A percentile compares a stretch with the other conserved stretches of the same genome.
phyloP scores from a whole-genome alignment of 2,329 filamentous ascomycete species.

The Lasiodiplodia theobromae region DNA sequence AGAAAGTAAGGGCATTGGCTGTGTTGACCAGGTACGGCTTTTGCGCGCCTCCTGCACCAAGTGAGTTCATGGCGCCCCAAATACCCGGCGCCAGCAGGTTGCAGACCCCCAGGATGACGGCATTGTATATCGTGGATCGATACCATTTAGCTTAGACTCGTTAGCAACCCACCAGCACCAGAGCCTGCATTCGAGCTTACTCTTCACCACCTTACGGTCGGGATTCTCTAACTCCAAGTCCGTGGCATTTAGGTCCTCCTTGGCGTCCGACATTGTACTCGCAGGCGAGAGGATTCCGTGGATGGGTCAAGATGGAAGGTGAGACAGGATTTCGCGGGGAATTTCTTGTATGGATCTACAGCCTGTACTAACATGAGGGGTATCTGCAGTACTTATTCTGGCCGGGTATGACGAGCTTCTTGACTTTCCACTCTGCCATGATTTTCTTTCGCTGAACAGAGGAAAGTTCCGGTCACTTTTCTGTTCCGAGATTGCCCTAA shows the following conservation, averaged over 20 bases:
- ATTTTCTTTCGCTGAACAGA: slow-evolving; percentile 1
- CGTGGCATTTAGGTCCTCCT: slow-evolving; percentile 11
- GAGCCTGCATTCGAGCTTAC: neutral
- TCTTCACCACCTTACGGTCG: slow-evolving; percentile 23
- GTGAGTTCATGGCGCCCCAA: slow-evolving; percentile 74
- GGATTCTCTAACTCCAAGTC: slow-evolving; percentile 21
- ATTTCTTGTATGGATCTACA: slow-evolving; percentile 8
- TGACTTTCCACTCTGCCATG: neutral
- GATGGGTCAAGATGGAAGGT: slow-evolving; percentile 2
- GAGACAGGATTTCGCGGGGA: neutral
- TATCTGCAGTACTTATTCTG: slow-evolving; percentile 7
- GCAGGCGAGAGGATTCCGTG: neutral
- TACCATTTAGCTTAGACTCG: slow-evolving; percentile 67
- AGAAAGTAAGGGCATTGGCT: slow-evolving; percentile 75
- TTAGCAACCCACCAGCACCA: neutral
- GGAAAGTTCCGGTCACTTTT: slow-evolving; percentile 11
- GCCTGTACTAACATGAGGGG: neutral
- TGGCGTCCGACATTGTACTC: slow-evolving; percentile 16
- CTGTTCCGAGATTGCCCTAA: neutral
- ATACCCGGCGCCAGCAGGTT: slow-evolving; percentile 75
- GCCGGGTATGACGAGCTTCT: slow-evolving; percentile 19
- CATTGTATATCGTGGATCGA: slow-evolving; percentile 75
- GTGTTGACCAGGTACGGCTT: slow-evolving; percentile 72
- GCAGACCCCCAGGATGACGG: slow-evolving; percentile 73
- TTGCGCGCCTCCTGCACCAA: slow-evolving; percentile 72